phyloP scores from a whole-genome alignment of 129 eudicot species.

The Glebionis coronaria region DNA sequence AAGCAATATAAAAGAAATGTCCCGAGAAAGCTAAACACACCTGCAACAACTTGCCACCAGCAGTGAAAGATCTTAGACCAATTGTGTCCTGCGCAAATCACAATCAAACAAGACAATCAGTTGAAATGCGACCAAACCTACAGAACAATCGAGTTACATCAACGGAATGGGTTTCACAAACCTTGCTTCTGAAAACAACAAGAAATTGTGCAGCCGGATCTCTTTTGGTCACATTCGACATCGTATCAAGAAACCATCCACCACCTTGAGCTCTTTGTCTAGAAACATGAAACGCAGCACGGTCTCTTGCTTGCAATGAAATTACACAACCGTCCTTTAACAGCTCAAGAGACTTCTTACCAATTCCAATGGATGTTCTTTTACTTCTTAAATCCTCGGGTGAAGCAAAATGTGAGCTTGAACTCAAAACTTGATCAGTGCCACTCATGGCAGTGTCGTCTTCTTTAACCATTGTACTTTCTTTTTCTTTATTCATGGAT shows the following conservation, averaged over 20 bases:
- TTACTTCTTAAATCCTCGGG: slow-evolving; percentile 78
- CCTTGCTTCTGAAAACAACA: slow-evolving; percentile 82
- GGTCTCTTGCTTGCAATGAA: slow-evolving; percentile 71
- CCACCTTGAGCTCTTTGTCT: slow-evolving; percentile 96
- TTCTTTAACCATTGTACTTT: slow-evolving; percentile 60
- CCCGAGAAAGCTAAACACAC: no score
- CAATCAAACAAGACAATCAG: slow-evolving; percentile 19
- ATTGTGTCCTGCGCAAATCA: slow-evolving; percentile 73
- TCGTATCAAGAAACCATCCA: slow-evolving; percentile 86
- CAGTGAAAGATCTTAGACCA: slow-evolving; percentile 96
- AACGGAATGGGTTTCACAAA: slow-evolving; percentile 23
- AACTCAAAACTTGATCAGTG: slow-evolving; percentile 76
- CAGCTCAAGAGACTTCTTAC: slow-evolving; percentile 53
- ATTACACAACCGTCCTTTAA: slow-evolving; percentile 86
- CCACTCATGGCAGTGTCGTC: slow-evolving; percentile 91
- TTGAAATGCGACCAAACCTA: not conserved
- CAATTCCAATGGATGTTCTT: slow-evolving; percentile 51
- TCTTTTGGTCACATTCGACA: slow-evolving; percentile 75
- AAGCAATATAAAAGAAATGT: no score
- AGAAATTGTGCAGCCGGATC: slow-evolving; percentile 99
- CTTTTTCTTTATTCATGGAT: slow-evolving; percentile 68
- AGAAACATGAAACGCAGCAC: slow-evolving; percentile 67
- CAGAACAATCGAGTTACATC: slow-evolving; percentile 4
- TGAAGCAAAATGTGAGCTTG: slow-evolving; percentile 82
- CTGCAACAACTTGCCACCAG: slow-evolving; percentile 99